Evolutionary conservation across 495 filamentous ascomycete species (phyloP).

Genomic region (Aspergillus sparsus): DNA sequence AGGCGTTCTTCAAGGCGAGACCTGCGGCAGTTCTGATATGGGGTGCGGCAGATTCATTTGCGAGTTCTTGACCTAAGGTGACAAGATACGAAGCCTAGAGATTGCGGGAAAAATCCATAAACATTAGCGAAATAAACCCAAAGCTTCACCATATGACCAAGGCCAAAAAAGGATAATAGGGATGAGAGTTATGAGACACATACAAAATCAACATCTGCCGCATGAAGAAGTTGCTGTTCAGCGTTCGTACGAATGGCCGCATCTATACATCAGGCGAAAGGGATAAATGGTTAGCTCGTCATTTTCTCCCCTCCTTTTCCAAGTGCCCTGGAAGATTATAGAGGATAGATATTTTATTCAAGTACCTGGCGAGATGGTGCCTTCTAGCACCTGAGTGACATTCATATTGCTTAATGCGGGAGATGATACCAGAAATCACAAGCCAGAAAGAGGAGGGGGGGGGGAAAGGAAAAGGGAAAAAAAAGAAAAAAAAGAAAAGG

Average conservation of each 20-base stretch:
- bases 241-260: constrained; percentile 82
- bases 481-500: constrained; percentile 34
- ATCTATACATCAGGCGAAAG: constrained; percentile 58
- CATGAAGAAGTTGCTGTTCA: constrained; percentile 90
- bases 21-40: constrained; percentile 90
- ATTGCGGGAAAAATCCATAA: constrained; percentile 19
- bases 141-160: neutral
- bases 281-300: constrained; percentile 28
- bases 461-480: constrained; percentile 27
- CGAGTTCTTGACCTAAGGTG: constrained; percentile 87
- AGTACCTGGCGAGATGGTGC: constrained; percentile 87
- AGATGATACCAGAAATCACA: constrained; percentile 25
- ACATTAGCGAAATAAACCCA: constrained; percentile 22
- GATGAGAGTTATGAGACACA: constrained; percentile 36
- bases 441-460: constrained; percentile 30
- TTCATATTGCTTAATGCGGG: constrained; percentile 60
- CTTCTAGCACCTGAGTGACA: constrained; percentile 82
- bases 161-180: constrained; percentile 5
- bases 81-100: constrained; percentile 81
- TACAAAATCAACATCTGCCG: constrained; percentile 93
- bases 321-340: neutral
- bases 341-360: constrained; percentile 15
- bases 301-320: constrained; percentile 7
- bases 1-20: constrained; percentile 96
- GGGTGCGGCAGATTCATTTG: constrained; percentile 80